Evolutionary conservation across 1,139 yeast genomes (phyloP).

Genomic region (Nakaseomyces bracarensis): DNA sequence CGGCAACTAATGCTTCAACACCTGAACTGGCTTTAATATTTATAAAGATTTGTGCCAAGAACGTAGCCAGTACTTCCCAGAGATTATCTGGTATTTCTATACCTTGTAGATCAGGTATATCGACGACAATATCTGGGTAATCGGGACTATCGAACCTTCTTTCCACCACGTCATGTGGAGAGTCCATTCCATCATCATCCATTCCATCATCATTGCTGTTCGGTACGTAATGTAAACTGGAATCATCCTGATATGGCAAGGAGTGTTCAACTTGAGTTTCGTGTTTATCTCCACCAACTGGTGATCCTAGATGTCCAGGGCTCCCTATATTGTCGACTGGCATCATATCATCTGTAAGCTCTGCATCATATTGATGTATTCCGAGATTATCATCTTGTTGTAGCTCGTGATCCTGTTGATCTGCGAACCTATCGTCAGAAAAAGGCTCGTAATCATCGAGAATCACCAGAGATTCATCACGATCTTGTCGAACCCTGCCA

Average conservation of each 20-base stretch:
- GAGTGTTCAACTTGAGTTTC: no score
- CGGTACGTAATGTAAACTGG: neutral
- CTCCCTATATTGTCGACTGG: no score
- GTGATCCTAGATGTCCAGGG: neutral
- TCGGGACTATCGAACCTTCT: no score
- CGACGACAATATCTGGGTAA: constrained; percentile 11
- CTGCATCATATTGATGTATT: no score
- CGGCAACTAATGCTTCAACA: neutral
- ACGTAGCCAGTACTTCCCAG: neutral
- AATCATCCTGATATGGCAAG: neutral
- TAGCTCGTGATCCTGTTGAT: no score
- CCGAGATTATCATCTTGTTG: no score
- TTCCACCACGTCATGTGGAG: no score
- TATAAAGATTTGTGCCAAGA: neutral
- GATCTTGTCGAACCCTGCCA: neutral
- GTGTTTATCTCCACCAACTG: neutral
- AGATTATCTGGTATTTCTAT: neutral
- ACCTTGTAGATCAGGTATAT: constrained; percentile 2
- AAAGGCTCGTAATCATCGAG: constrained; percentile 6
- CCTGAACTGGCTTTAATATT: neutral
- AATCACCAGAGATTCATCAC: neutral
- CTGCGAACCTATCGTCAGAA: neutral
- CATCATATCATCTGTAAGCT: no score
- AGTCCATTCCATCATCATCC: neutral
- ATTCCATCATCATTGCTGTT: neutral